Conservation (phyloP, 495 filamentous ascomycete genomes). For the Neurospora tetraspora region DNA sequence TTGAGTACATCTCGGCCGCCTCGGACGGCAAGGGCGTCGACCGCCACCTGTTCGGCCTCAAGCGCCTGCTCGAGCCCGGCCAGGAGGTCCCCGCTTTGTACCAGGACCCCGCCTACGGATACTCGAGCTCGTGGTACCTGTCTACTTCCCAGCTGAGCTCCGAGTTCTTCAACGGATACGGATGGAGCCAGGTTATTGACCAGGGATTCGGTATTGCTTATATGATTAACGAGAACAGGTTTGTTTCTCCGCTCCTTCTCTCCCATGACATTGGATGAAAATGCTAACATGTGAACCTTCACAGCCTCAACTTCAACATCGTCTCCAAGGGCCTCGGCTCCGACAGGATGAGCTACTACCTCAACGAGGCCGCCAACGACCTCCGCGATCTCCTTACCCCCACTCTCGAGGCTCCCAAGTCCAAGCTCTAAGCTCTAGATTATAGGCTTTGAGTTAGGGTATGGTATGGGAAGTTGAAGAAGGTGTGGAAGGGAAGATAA, state of each 20-base stretch:
- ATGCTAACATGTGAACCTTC: constrained; percentile 5
- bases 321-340: constrained; percentile 86
- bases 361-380: constrained; percentile 88
- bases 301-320: constrained; percentile 94
- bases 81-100: constrained; percentile 76
- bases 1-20: constrained; percentile 82
- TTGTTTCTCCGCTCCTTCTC: constrained; percentile 15
- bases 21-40: constrained; percentile 91
- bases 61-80: constrained; percentile 75
- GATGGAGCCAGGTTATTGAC: constrained; percentile 98
- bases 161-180: constrained; percentile 98
- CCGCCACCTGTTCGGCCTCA: constrained; percentile 91
- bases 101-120: constrained; percentile 75
- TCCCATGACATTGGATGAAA: not conserved
- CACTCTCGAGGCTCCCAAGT: constrained; percentile 72
- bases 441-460: not conserved
- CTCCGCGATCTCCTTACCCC: constrained; percentile 81
- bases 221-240: constrained; percentile 97
- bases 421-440: constrained; percentile 61
- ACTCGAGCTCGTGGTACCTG: constrained; percentile 83
- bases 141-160: constrained; percentile 82
- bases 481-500: not conserved
- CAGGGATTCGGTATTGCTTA: constrained; percentile 96
- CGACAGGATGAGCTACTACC: constrained; percentile 86
- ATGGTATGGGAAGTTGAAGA: not conserved